Evolutionary conservation across 192 early-diverging fungal species (phyloP), one percentile per base, ranked within the genome.

Genomic region (Backusella circina): DNA sequence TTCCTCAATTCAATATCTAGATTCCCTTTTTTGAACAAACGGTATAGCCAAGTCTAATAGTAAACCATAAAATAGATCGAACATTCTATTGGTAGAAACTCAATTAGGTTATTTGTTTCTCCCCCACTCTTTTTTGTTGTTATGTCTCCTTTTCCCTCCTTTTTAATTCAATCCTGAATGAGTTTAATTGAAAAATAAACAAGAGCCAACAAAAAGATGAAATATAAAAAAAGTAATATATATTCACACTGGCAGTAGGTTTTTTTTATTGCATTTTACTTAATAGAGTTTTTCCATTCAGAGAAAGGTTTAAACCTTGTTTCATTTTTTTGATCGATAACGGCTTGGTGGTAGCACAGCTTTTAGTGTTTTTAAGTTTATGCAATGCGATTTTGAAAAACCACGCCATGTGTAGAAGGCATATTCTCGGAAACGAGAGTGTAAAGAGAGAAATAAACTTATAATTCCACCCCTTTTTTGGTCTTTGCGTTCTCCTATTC

Each of bases 401-500:
- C 54, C 54, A 61, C 54, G 23, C 54, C 54, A 61, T 61, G 54
- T 61, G 54, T 61, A 26, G 54, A 61, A 61, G 54, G 54, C 54
- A 61, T 61, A 61, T 61, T 61, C 54, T 61, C 54, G 54, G 54
- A 61, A 61, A 61, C 10, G 26, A 23, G 54, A 13, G n/a, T 61
- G 8, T 10, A 12, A 15, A 41, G 23, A 18, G 9, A 51, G 9
- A 51, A 51, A 51, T 21, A 61, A 61, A 10, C 18, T 47, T 47
- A 47, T 47, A 47, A 47, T 47, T 47, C 18, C 16, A n/a, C 44
- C 18, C 44, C 44, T n/a, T 47, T 47, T n/a, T 47, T 0, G 18
- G 5, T 47, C 15, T 47, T 47, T 18, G 6, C 44, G 44, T 47
- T 47, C 44, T 47, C 18, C 44, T 47, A 47, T 47, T 47, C 44